A percentile compares a stretch with the other conserved stretches of the same genome.
These are phyloP conservation scores for Trichoderma atroviride DNA, from an alignment of 2,329 filamentous ascomycete species.

Conservation along the genomic window DNA sequence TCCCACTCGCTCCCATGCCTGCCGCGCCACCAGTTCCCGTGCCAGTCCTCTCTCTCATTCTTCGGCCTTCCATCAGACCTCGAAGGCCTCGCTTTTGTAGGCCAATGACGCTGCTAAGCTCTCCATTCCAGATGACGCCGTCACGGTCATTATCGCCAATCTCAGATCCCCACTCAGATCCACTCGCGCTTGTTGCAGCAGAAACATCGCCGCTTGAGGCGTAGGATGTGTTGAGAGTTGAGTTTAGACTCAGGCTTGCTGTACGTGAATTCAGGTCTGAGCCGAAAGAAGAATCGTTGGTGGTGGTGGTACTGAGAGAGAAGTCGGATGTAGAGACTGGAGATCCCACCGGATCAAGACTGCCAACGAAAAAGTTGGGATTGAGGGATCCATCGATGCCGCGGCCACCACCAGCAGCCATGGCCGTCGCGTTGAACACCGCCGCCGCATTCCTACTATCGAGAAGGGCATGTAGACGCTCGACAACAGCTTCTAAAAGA, in stretches of 20 bases:
- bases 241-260: conserved; percentile 52
- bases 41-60: conserved; percentile 74
- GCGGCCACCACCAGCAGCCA: conserved; percentile 92
- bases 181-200: conserved; percentile 54
- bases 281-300: conserved; percentile 35
- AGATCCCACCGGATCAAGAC: conserved; percentile 47
- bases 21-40: conserved; percentile 40
- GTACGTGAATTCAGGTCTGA: conserved; percentile 41
- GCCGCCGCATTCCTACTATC: conserved; percentile 94
- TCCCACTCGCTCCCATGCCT: conserved; percentile 30
- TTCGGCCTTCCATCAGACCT: conserved; percentile 90
- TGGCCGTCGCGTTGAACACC: conserved; percentile 96
- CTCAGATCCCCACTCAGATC: conserved; percentile 61
- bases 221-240: conserved; percentile 39
- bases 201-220: conserved; percentile 54
- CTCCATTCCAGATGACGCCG: conserved; percentile 69
- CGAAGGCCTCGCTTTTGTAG: conserved; percentile 90
- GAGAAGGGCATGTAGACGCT: conserved; percentile 83
- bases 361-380: conserved; percentile 63
- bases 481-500: conserved; percentile 87
- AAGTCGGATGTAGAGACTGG: conserved; percentile 41
- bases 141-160: conserved; percentile 54
- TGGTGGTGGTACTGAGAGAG: conserved; percentile 37
- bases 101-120: conserved; percentile 88
- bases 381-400: conserved; percentile 71